Base-by-base conservation (phyloP, 2,329 filamentous ascomycete species). In the Cordyceps tenuipes region DNA sequence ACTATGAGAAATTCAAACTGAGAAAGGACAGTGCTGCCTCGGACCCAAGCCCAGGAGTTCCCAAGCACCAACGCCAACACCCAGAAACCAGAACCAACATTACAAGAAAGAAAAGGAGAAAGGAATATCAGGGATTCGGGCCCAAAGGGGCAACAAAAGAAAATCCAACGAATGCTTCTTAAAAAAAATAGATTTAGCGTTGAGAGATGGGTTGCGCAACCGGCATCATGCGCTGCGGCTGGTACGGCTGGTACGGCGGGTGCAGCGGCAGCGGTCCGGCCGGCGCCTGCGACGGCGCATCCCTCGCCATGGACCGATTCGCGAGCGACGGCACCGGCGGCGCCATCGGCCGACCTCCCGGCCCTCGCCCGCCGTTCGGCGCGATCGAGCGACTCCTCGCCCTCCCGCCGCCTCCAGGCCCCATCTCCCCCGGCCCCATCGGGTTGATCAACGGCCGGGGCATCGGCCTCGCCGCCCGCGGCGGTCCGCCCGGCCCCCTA, bases 281-380 rank as follows among this genome's bases (percentile, higher is more conserved):
- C 54, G 41, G 29, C 19, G 49, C 26, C n/a, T 57, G 29, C 4
- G 44, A 26, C 48, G 44, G 15, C 3, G 36, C 56, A 34, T 62
- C 57, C 6, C 64, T 48, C n/a, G 29, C 61, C 29, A 50, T 52
- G 8, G 61, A 59, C 7, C 59, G 57, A 36, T 47, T 51, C 3
- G 63, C 63, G 55, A 64, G 57, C 15, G 61, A 46, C 2, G 64
- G 64, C 12, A 65, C 50, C 10, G 63, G 64, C 8, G 64, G 64
- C 52, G 43, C 19, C 36, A 36, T 34, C 3, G 12, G 39, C 6
- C 47, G 29, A 21, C 46, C 50, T 23, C 36, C 1, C 43, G 29
- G 9, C 34, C 6, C 12, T 2, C 31, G 2, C 15, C 15, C 7
- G n/a, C 59, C n/a, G 26, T 61, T 5, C 5, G 29, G 5, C 29